Base-by-base conservation (phyloP, 2,329 filamentous ascomycete genomes). In the Ascochyta clinopodiicola region DNA sequence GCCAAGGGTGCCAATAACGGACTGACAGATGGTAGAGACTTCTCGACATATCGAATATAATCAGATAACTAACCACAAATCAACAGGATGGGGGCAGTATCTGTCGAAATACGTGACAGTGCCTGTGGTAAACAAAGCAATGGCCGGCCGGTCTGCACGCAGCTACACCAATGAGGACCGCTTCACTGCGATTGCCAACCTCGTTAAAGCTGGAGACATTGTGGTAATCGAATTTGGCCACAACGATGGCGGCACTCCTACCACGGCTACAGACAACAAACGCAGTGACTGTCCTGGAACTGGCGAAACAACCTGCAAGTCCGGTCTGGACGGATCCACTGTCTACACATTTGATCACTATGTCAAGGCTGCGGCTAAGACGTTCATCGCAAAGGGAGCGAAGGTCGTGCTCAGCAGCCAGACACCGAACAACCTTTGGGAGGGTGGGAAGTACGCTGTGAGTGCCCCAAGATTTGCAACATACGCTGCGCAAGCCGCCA, bases 191-290 rank as follows among this genome's bases (percentile, higher is more conserved):
- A 21, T 46, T 21, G 44, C 44, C 44, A 36, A 37, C 5, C 44
- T 46, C 7, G 44, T 46, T 7, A 46, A 46, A 34, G 32, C 44
- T 36, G 44, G 44, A 46, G 44, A 46, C n/a, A 46, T 46, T 27
- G 44, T 46, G 13, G 44, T 46, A 3, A 46, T 46, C 22, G 44
- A 46, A 21, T 22, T 46, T 1, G 44, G 44, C 44, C 44, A 46
- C 9, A 46, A 46, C 32, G 44, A 46, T 22, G 44, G 44, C 2
- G 44, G 44, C 27, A n/a, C 21, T 8, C 44, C 44, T 24, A 36
- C 32, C 17, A 15, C 31, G 22, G 17, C 44, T 29, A 24, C 21
- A 19, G 44, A 46, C 44, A 46, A 46, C 22, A 34, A 31, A 25
- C 44, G 44, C 29, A 46, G 44, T 34, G 44, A 46, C 35, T 46